phyloP scores from a whole-genome alignment of 1,139 yeast genomes.

The Pichia sp. region DNA sequence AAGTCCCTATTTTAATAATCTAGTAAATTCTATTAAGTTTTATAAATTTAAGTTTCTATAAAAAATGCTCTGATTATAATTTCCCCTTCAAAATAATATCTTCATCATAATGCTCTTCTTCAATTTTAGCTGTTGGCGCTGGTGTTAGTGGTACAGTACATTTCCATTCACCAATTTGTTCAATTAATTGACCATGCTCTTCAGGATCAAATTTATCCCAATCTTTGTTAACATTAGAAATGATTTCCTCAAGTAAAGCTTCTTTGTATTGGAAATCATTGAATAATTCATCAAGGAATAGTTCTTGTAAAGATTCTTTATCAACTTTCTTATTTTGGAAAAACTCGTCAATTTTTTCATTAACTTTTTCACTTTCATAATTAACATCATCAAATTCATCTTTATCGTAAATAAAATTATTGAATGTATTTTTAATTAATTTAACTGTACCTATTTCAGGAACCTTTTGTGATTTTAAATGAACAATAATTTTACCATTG shows the following conservation, averaged over 20 bases:
- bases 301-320: slow-evolving; percentile 7
- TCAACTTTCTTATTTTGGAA: slow-evolving; percentile 12
- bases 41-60: not conserved
- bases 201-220: slow-evolving; percentile 12
- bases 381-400: slow-evolving; percentile 25
- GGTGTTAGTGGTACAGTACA: slow-evolving; percentile 37
- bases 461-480: slow-evolving; percentile 55
- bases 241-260: slow-evolving; percentile 18
- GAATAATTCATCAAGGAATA: slow-evolving; percentile 17
- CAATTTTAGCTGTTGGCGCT: slow-evolving; percentile 36
- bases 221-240: slow-evolving; percentile 15
- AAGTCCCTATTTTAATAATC: not conserved
- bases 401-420: slow-evolving; percentile 25
- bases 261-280: slow-evolving; percentile 16
- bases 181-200: slow-evolving; percentile 27
- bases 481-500: slow-evolving; percentile 51
- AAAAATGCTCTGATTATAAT: slow-evolving; percentile 14
- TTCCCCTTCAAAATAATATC: slow-evolving; percentile 19
- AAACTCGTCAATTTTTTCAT: slow-evolving; percentile 16
- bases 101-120: slow-evolving; percentile 22
- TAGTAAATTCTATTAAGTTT: not conserved
- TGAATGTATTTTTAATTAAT: slow-evolving; percentile 22
- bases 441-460: slow-evolving; percentile 25
- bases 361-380: slow-evolving; percentile 24
- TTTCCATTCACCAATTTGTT: slow-evolving; percentile 38